Evolutionary conservation across 345 rosid genomes (phyloP).

Genomic region (Kandelia obovata): DNA sequence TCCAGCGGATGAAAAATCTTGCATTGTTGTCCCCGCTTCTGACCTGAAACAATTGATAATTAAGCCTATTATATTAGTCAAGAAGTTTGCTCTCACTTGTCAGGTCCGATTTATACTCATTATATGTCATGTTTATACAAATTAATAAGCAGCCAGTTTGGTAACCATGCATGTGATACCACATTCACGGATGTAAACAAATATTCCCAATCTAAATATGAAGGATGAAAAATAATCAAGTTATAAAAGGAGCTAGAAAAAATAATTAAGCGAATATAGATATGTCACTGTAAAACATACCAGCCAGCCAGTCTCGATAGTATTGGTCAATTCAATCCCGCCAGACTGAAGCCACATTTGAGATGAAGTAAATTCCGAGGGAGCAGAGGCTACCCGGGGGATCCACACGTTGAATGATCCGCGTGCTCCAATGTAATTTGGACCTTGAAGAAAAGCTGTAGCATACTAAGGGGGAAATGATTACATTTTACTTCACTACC

Average conservation of each 20-base stretch:
- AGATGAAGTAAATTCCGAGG: neutral
- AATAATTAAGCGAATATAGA: neutral
- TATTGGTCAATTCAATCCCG: neutral
- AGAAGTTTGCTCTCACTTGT: too few species aligned
- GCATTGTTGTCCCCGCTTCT: neutral
- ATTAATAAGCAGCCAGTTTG: too few species aligned
- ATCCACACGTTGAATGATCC: neutral
- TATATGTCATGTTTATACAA: too few species aligned
- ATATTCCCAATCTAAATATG: too few species aligned
- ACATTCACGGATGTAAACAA: too few species aligned
- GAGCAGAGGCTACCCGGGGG: neutral
- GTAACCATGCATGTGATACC: too few species aligned
- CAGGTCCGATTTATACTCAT: too few species aligned
- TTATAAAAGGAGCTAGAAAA: neutral
- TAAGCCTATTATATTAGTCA: too few species aligned
- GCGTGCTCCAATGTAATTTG: neutral
- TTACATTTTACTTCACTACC: too few species aligned
- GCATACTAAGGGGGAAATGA: neutral
- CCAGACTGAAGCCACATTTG: neutral
- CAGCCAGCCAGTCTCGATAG: neutral
- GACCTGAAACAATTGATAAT: neutral
- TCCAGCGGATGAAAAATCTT: neutral
- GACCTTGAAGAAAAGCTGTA: neutral
- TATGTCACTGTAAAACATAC: neutral
- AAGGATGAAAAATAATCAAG: neutral